A percentile compares a stretch with the other conserved stretches of the same genome.
These are phyloP conservation scores for Zygnema cylindricum DNA, from an alignment of 139 green algal genomes.

Conservation along the genomic window DNA sequence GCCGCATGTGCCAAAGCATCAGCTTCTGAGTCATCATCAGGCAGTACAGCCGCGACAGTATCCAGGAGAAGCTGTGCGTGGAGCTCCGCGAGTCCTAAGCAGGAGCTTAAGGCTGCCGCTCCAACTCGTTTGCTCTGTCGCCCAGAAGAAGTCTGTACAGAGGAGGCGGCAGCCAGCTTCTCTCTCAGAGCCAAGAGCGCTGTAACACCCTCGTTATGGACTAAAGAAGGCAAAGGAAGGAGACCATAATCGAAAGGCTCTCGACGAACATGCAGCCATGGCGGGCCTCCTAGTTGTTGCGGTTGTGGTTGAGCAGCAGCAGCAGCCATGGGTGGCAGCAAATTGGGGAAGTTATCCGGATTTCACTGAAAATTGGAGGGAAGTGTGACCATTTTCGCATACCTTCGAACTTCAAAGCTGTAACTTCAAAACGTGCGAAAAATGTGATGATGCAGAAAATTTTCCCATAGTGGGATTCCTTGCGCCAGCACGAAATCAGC, in stretches of 20 bases:
- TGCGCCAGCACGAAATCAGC: too few relatives aligned
- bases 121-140: background rate
- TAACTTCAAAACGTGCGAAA: too few relatives aligned
- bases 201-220: constrained; percentile 28
- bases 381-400: too few relatives aligned
- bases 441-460: too few relatives aligned
- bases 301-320: too few relatives aligned
- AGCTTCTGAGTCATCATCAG: constrained; percentile 10
- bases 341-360: too few relatives aligned
- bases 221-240: constrained; percentile 46
- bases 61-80: constrained; percentile 31
- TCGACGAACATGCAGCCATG: constrained; percentile 55
- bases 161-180: background rate
- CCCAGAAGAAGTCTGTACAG: background rate
- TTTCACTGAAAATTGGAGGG: too few relatives aligned
- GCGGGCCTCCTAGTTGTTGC: background rate
- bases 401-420: too few relatives aligned
- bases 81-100: background rate
- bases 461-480: too few relatives aligned
- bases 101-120: background rate
- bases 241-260: constrained; percentile 57
- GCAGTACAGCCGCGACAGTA: constrained; percentile 18
- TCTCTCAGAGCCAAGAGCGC: background rate
- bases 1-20: constrained; percentile 9
- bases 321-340: too few relatives aligned